Base-by-base conservation (phyloP, 2,329 filamentous ascomycete genomes). In the Phyllosticta ampelicida region DNA sequence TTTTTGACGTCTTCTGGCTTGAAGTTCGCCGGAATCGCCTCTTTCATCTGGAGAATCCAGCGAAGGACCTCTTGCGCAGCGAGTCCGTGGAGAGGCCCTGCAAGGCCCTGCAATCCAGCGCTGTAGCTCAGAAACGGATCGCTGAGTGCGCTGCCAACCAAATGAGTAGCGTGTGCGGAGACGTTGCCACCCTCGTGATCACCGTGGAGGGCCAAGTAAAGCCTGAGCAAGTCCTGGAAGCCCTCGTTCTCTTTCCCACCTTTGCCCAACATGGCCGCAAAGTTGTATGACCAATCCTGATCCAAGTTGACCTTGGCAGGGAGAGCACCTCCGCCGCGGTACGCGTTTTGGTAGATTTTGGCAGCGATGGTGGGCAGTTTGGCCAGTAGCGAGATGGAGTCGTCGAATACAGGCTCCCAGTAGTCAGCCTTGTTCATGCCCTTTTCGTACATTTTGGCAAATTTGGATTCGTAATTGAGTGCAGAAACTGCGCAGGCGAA, bases 221-320 rank as follows among this genome's bases (percentile, higher is more conserved):
- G 78, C 65, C 94, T 85, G 62, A 99, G 82, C 19, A 99, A 81
- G 68, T 99, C 94, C 72, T 97, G 92, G 81, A 99, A 96, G 72
- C 89, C 87, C 75, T 91, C 89, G 66, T 97, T 86, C 74, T 95
- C 80, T 73, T 86, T 84, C 64, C 90, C 90, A 54, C 86, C 83
- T 78, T 95, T 96, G 69, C 92, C 92, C 56, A 97, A 83, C 84
- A 97, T 90, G 64, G 90, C 89, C 51, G 94, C 94, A 69, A 96
- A 99, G 81, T 99, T 99, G 80, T 96, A 95, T 0, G 91, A 87
- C 94, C 94, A 99, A 75, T 99, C 94, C 76, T 96, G 89, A 65
- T 87, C 81, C 60, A 83, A 74, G 67, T 99, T 91, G 54, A 95
- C 78, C 72, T 87, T 78, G 65, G 86, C 82, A 9, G 89, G 85